Evolutionary conservation across 2,329 filamentous ascomycete species (phyloP).

Genomic region (Hypoxylon sp.): DNA sequence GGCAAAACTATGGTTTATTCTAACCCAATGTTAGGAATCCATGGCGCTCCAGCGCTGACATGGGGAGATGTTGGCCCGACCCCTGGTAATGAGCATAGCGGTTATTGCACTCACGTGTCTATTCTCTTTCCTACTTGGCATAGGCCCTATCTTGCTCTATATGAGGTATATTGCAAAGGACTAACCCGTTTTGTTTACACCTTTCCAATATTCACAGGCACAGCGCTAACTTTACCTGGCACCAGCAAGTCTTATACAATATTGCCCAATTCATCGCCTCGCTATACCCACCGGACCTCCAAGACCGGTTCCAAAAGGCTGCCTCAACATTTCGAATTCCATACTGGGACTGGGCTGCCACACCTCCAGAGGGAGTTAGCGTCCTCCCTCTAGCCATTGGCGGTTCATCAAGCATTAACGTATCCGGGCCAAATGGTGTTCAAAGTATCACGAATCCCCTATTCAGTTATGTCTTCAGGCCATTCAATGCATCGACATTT

Average conservation of each 20-base stretch:
- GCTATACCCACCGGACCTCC: constrained; percentile 59
- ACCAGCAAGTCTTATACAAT: constrained; percentile 60
- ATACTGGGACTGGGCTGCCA: constrained; percentile 72
- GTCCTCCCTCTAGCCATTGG: constrained; percentile 65
- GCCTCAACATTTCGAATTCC: constrained; percentile 68
- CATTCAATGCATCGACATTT: constrained; percentile 71
- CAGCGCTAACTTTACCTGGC: constrained; percentile 44
- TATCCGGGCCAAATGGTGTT: constrained; percentile 69
- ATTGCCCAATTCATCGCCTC: constrained; percentile 55
- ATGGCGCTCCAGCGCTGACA: constrained; percentile 77
- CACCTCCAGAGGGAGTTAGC: constrained; percentile 64
- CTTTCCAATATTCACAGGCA: background rate
- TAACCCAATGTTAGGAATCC: constrained; percentile 72
- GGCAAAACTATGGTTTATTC: constrained; percentile 18
- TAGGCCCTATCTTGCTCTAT: constrained; percentile 79
- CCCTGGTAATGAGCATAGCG: constrained; percentile 68
- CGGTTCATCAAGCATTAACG: constrained; percentile 59
- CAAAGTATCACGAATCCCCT: constrained; percentile 74
- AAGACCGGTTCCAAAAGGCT: constrained; percentile 65
- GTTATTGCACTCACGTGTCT: constrained; percentile 84
- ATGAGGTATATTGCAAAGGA: constrained; percentile 62
- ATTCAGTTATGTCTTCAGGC: constrained; percentile 72
- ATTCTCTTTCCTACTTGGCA: constrained; percentile 87
- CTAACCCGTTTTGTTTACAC: background rate
- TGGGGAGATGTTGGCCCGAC: constrained; percentile 68